These are phyloP conservation scores for Penicillium malachiteum DNA, from an alignment of 495 filamentous ascomycete genomes.

Conservation along the genomic window DNA sequence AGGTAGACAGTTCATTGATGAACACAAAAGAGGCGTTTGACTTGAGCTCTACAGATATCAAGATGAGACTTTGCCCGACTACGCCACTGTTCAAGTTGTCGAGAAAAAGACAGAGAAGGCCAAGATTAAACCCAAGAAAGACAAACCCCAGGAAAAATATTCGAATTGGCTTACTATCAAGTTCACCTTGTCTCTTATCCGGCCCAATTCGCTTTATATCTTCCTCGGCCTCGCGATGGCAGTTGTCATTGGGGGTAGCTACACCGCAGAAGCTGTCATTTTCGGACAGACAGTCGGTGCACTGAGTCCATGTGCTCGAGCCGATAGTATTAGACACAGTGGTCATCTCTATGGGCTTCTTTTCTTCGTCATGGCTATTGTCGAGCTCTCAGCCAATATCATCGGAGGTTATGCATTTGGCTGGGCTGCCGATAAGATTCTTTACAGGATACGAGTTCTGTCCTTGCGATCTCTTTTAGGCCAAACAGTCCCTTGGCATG, in stretches of 20 bases:
- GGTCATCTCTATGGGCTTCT: constrained; percentile 52
- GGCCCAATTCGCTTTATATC: constrained; percentile 34
- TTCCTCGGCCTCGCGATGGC: constrained; percentile 34
- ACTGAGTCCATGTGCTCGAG: constrained; percentile 38
- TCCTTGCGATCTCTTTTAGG: constrained; percentile 49
- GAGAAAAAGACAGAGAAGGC: constrained; percentile 5
- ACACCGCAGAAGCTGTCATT: constrained; percentile 48
- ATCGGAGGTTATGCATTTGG: constrained; percentile 49
- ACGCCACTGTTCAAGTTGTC: neutral
- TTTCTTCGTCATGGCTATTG: constrained; percentile 53
- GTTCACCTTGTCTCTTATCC: constrained; percentile 24
- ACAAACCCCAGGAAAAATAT: constrained; percentile 14
- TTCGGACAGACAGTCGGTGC: constrained; percentile 49
- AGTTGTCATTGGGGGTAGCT: constrained; percentile 42
- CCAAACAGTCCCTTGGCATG: constrained; percentile 53
- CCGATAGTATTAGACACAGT: constrained; percentile 32
- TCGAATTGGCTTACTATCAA: constrained; percentile 25
- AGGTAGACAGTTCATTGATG: neutral
- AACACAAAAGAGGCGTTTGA: constrained; percentile 24
- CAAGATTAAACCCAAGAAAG: constrained; percentile 18
- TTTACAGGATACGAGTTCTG: constrained; percentile 47
- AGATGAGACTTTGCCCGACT: constrained; percentile 7
- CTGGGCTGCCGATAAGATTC: constrained; percentile 50
- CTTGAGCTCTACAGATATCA: constrained; percentile 14
- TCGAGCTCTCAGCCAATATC: constrained; percentile 52